These are phyloP conservation scores for Phytopythium vexans DNA, from an alignment of 352 stramenopile species.

Conservation along the genomic window DNA sequence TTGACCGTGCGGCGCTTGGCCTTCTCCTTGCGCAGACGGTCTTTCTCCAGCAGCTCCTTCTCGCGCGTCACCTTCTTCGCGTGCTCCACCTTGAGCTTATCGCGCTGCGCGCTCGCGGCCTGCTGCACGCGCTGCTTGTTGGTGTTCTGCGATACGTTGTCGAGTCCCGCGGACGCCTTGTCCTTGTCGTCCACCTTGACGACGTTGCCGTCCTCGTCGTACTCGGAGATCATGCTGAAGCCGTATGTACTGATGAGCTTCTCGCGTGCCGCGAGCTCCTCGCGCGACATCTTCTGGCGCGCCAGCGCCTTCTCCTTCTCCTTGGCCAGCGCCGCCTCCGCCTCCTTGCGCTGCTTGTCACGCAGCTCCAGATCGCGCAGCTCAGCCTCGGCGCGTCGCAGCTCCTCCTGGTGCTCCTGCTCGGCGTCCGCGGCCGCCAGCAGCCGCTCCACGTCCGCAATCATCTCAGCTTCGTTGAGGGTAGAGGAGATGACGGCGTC, in stretches of 20 bases:
- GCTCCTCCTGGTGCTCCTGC: conserved; percentile 29
- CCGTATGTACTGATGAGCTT: conserved; percentile 82
- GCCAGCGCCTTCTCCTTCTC: conserved; percentile 63
- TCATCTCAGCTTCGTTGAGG: conserved; percentile 40
- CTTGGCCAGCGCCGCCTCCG: conserved; percentile 42
- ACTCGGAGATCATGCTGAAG: conserved; percentile 74
- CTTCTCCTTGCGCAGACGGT: conserved; percentile 68
- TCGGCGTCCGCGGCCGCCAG: conserved; percentile 30
- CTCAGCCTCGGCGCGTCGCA: conserved; percentile 40
- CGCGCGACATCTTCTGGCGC: conserved; percentile 73
- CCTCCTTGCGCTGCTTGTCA: conserved; percentile 58
- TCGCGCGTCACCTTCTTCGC: conserved; percentile 66
- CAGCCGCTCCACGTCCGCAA: conserved; percentile 46
- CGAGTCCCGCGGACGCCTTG: conserved; percentile 21
- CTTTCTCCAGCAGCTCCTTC: conserved; percentile 71
- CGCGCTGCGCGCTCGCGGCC: conserved; percentile 41
- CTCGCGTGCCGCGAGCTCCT: conserved; percentile 66
- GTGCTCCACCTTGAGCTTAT: conserved; percentile 75
- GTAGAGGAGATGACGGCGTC: conserved; percentile 31
- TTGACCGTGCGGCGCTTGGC: conserved; percentile 71
- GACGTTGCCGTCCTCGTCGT: conserved; percentile 83
- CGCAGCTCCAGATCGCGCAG: conserved; percentile 52
- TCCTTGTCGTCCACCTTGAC: conserved; percentile 76
- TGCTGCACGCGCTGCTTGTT: conserved; percentile 56
- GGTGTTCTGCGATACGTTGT: conserved; percentile 39